phyloP scores from a whole-genome alignment of 139 green algal genomes.

The Desmodesmus armatus region DNA sequence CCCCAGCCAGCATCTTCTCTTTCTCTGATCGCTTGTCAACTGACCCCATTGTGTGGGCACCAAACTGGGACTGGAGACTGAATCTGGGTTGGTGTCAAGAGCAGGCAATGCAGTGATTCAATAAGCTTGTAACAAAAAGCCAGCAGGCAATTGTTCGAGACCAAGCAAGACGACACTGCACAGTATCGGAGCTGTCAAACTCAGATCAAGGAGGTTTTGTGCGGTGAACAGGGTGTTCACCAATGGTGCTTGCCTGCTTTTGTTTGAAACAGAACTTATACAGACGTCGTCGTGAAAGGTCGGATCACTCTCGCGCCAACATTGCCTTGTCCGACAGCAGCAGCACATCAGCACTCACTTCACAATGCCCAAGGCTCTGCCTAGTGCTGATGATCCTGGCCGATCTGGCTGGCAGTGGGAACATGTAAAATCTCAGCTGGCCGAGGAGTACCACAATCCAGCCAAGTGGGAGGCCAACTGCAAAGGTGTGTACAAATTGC shows the following conservation, averaged over 20 bases:
- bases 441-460: conserved; percentile 37
- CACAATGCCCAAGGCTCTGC: conserved; percentile 27
- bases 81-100: too few species aligned
- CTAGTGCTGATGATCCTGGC: conserved; percentile 3
- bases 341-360: neutral
- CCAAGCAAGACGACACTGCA: too few species aligned
- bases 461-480: conserved; percentile 40
- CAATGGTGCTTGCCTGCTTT: too few species aligned
- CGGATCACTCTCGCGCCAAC: neutral
- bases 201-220: too few species aligned
- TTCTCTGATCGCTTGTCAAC: conserved; percentile 35
- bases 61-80: too few species aligned
- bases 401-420: conserved; percentile 36
- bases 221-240: too few species aligned
- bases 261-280: too few species aligned
- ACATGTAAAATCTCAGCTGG: conserved; percentile 12
- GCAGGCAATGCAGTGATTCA: too few species aligned
- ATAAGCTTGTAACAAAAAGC: too few species aligned
- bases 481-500: neutral
- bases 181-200: too few species aligned
- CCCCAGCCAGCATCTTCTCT: conserved; percentile 45
- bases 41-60: neutral
- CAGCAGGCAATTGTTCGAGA: too few species aligned
- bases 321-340: neutral
- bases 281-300: too few species aligned